Evolutionary conservation across 2,329 filamentous ascomycete genomes (phyloP).

Genomic region (Trichoderma brevicompactum): DNA sequence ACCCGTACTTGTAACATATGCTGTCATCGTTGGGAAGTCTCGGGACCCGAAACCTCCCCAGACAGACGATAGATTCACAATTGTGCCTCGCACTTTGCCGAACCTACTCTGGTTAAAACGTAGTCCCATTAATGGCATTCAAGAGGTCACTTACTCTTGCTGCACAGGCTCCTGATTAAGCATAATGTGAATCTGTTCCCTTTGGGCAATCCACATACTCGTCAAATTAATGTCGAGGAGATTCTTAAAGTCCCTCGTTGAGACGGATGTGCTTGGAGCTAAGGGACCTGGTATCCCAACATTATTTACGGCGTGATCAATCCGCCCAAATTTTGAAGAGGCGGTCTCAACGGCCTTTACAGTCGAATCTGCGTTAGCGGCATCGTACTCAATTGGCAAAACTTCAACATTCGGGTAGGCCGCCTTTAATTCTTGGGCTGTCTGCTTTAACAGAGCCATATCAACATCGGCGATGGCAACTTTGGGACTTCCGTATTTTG

Average conservation of each 20-base stretch:
- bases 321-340: not conserved
- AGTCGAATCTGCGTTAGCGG: not conserved
- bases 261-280: not conserved
- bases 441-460: not conserved
- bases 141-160: not conserved
- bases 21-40: not conserved
- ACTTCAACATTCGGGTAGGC: not conserved
- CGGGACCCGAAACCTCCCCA: slow-evolving; percentile 7
- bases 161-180: slow-evolving; percentile 4
- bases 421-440: not conserved
- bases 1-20: not conserved
- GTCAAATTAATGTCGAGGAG: slow-evolving; percentile 1
- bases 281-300: not conserved
- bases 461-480: slow-evolving; percentile 1
- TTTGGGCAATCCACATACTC: slow-evolving; percentile 8
- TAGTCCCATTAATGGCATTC: not conserved
- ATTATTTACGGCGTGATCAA: slow-evolving; percentile 18
- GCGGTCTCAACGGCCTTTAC: not conserved
- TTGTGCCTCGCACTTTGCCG: not conserved
- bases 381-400: not conserved
- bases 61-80: slow-evolving; percentile 1
- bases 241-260: slow-evolving; percentile 6
- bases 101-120: not conserved
- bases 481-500: slow-evolving; percentile 6
- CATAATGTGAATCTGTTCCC: slow-evolving; percentile 5